phyloP scores from a whole-genome alignment of 2,329 filamentous ascomycete species.

The Fusarium graminum region DNA sequence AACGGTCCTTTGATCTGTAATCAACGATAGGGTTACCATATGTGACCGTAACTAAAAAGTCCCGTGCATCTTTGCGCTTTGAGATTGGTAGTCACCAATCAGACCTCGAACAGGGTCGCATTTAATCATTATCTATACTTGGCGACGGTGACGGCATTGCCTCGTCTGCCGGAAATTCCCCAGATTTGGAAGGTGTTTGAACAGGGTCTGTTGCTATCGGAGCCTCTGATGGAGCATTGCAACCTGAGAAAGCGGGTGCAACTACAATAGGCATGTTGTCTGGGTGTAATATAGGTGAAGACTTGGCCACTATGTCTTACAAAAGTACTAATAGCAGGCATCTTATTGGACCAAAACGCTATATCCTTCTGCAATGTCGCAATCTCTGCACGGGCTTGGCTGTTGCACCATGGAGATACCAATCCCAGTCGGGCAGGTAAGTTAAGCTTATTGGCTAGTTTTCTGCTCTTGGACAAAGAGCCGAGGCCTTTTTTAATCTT shows the following conservation, averaged over 20 bases:
- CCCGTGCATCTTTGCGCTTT: conserved; percentile 2
- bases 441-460: conserved; percentile 23
- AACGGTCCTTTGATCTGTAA: neutral
- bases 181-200: conserved; percentile 35
- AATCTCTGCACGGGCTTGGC: conserved; percentile 11
- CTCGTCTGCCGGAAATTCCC: conserved; percentile 10
- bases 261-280: conserved; percentile 4
- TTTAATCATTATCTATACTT: conserved; percentile 26
- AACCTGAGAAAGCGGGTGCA: neutral
- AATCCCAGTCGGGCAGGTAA: conserved; percentile 24
- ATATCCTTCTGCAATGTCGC: neutral
- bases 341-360: conserved; percentile 1
- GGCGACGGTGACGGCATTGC: conserved; percentile 23
- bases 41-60: neutral
- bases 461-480: neutral
- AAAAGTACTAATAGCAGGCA: conserved; percentile 15
- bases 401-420: neutral
- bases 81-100: conserved; percentile 14
- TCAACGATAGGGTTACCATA: neutral
- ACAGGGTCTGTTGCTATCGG: neutral
- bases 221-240: neutral
- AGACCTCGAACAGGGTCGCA: neutral
- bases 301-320: conserved; percentile 3
- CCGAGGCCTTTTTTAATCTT: conserved; percentile 28
- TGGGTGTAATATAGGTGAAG: neutral